A percentile compares a stretch with the other conserved stretches of the same genome.
These are phyloP conservation scores for Trichoderma harzianum DNA, from an alignment of 2,329 filamentous ascomycete species.

Conservation along the genomic window DNA sequence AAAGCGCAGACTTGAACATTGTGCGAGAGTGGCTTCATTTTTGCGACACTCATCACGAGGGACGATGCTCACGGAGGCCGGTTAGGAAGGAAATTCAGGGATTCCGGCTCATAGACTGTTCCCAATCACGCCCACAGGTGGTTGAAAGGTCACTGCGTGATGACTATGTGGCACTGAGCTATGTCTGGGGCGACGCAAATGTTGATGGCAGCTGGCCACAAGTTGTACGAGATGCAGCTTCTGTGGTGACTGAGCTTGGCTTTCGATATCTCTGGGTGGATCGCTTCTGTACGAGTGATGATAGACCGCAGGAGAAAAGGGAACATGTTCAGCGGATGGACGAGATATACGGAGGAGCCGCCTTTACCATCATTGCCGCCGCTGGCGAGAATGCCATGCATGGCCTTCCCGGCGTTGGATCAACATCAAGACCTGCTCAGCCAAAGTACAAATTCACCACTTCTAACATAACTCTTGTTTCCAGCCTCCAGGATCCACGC, in stretches of 20 bases:
- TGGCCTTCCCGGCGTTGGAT: slow-evolving; percentile 35
- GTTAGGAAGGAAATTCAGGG: slow-evolving; percentile 28
- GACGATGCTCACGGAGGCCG: slow-evolving; percentile 30
- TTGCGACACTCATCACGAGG: slow-evolving; percentile 33
- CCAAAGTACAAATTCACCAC: slow-evolving; percentile 34
- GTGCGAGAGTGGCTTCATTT: slow-evolving; percentile 35
- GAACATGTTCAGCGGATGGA: slow-evolving; percentile 37
- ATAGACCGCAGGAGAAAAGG: slow-evolving; percentile 25
- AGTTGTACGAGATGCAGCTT: slow-evolving; percentile 32
- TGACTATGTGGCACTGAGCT: slow-evolving; percentile 35
- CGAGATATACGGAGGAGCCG: slow-evolving; percentile 34
- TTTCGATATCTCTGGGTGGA: slow-evolving; percentile 40
- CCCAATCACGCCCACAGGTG: slow-evolving; percentile 30
- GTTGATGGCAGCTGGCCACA: slow-evolving; percentile 29
- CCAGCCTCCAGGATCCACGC: slow-evolving; percentile 31
- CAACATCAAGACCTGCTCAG: slow-evolving; percentile 27
- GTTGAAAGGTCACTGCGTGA: slow-evolving; percentile 30
- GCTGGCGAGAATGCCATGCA: slow-evolving; percentile 33
- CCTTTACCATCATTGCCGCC: slow-evolving; percentile 39
- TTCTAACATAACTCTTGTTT: slow-evolving; percentile 32
- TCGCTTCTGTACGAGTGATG: slow-evolving; percentile 33
- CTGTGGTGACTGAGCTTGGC: slow-evolving; percentile 31
- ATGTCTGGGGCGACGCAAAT: slow-evolving; percentile 32
- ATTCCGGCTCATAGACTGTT: slow-evolving; percentile 35
- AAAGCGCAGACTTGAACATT: slow-evolving; percentile 29